phyloP scores from a whole-genome alignment of 2,329 filamentous ascomycete genomes.

The Coniochaeta sp. region DNA sequence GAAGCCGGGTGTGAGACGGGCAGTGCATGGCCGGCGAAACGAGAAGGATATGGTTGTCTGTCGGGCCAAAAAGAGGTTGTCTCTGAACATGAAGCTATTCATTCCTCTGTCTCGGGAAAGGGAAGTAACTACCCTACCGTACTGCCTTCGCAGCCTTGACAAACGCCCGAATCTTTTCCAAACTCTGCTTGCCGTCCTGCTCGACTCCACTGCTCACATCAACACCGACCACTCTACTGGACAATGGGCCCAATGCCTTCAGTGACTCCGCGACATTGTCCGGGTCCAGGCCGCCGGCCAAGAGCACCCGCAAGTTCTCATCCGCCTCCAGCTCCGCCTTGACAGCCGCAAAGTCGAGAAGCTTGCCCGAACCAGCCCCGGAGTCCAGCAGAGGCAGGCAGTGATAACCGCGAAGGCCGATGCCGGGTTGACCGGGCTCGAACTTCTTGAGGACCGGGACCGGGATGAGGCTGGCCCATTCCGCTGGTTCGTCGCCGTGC shows the following conservation, averaged over 20 bases:
- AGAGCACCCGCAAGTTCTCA: conserved; percentile 62
- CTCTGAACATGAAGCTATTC: neutral
- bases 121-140: conserved; percentile 33
- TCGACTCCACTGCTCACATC: conserved; percentile 96
- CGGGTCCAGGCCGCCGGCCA: conserved; percentile 79
- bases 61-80: neutral
- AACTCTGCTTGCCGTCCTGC: conserved; percentile 69
- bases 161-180: conserved; percentile 76
- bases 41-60: too few species aligned
- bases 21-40: neutral
- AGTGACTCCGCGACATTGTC: conserved; percentile 69
- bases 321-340: conserved; percentile 60
- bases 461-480: conserved; percentile 85
- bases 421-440: conserved; percentile 63
- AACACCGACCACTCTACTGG: conserved; percentile 65
- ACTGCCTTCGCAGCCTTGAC: conserved; percentile 64
- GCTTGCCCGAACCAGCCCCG: conserved; percentile 74
- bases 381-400: conserved; percentile 80
- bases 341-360: conserved; percentile 65
- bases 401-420: conserved; percentile 74
- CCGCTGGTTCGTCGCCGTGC: conserved; percentile 84
- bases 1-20: neutral
- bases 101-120: neutral
- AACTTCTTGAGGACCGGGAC: conserved; percentile 89
- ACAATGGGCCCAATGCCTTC: conserved; percentile 50